Percentiles rank a stretch among this genome's conserved stretches.
Conservation (phyloP, 2,329 filamentous ascomycete genomes). For the Rosellinia necatrix region DNA sequence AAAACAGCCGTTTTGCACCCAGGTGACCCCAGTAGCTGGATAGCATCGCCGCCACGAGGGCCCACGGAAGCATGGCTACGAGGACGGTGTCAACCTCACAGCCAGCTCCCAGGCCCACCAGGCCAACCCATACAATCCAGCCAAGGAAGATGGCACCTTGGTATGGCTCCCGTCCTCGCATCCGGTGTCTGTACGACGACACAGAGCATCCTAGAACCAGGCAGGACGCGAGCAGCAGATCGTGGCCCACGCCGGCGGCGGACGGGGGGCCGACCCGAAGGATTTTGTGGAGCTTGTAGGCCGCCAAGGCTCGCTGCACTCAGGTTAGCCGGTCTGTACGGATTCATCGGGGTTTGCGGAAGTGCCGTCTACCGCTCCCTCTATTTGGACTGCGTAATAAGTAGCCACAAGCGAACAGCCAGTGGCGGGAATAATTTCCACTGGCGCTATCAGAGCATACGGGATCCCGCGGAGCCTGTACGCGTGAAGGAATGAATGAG, state of each 20-base stretch:
- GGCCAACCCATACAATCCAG: conserved; percentile 31
- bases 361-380: conserved; percentile 15
- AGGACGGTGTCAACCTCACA: conserved; percentile 30
- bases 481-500: conserved; percentile 14
- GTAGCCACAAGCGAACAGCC: conserved; percentile 33
- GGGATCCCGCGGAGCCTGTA: neutral
- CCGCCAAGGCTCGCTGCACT: neutral
- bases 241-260: conserved; percentile 22
- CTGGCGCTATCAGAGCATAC: conserved; percentile 14
- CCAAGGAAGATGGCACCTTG: conserved; percentile 31
- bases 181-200: conserved; percentile 34
- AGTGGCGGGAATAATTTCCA: conserved; percentile 31
- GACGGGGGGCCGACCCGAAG: conserved; percentile 18
- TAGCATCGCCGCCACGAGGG: conserved; percentile 33
- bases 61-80: conserved; percentile 35
- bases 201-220: conserved; percentile 36
- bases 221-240: conserved; percentile 33
- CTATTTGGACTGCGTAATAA: conserved; percentile 28
- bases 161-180: conserved; percentile 32
- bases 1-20: conserved; percentile 10
- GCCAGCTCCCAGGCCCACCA: conserved; percentile 29
- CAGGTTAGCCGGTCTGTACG: neutral
- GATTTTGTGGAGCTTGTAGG: conserved; percentile 1
- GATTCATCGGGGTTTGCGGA: neutral
- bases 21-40: conserved; percentile 33